phyloP scores from a whole-genome alignment of 768 basidiomycete species.

The Tricholoma bakamatsutake region DNA sequence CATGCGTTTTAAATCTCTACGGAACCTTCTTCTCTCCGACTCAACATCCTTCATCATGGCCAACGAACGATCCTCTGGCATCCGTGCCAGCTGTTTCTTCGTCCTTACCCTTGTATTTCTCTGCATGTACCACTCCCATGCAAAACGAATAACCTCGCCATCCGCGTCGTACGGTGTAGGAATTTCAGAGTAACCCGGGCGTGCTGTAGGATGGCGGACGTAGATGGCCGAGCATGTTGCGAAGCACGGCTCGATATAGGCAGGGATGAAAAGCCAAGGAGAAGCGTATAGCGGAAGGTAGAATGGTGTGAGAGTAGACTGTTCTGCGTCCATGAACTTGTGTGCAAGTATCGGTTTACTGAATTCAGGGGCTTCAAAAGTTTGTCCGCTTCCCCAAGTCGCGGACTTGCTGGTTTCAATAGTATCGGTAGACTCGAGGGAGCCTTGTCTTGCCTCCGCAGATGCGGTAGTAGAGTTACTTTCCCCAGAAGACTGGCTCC shows the following conservation, averaged over 20 bases:
- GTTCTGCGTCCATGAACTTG: slow-evolving; percentile 4
- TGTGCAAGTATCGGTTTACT: background rate
- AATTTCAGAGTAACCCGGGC: slow-evolving; percentile 94
- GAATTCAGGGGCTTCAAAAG: background rate
- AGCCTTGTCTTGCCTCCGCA: background rate
- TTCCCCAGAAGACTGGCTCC: background rate
- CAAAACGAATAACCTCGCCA: slow-evolving; percentile 84
- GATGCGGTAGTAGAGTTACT: background rate
- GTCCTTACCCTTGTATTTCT: slow-evolving; percentile 63
- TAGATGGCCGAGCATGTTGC: slow-evolving; percentile 87
- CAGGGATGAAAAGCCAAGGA: slow-evolving; percentile 91
- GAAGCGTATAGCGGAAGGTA: slow-evolving; percentile 81
- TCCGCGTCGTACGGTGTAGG: slow-evolving; percentile 96
- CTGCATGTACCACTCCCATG: slow-evolving; percentile 94
- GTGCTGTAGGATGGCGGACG: slow-evolving; percentile 92
- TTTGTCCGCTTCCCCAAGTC: background rate
- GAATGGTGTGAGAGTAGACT: slow-evolving; percentile 60
- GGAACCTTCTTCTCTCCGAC: slow-evolving; percentile 18
- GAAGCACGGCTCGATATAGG: slow-evolving; percentile 82
- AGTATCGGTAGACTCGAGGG: background rate
- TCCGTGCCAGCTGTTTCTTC: slow-evolving; percentile 51
- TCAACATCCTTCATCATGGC: slow-evolving; percentile 27
- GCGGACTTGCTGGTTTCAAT: background rate
- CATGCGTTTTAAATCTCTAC: slow-evolving; percentile 18
- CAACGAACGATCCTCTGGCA: slow-evolving; percentile 60